Evolutionary conservation across 2,329 filamentous ascomycete species (phyloP).

Genomic region (Colletotrichum spaethianum): DNA sequence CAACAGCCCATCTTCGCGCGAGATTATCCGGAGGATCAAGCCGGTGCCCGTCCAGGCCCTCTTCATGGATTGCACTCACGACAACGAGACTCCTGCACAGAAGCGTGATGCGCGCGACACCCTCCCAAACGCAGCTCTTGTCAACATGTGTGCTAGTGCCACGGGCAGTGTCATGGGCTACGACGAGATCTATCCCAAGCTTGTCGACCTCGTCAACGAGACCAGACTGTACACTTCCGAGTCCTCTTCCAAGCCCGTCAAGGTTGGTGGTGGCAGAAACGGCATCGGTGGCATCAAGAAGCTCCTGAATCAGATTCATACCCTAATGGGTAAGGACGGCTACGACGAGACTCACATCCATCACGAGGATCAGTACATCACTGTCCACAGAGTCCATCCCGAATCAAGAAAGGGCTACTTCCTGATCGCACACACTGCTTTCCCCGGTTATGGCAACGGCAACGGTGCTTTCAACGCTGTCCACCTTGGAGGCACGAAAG

Average conservation of each 20-base stretch:
- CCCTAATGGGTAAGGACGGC: constrained; percentile 93
- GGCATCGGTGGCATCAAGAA: constrained; percentile 95
- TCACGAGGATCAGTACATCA: constrained; percentile 96
- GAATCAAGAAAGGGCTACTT: constrained; percentile 95
- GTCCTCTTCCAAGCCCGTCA: constrained; percentile 75
- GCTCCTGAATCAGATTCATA: constrained; percentile 94
- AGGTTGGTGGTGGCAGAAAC: constrained; percentile 78
- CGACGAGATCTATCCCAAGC: constrained; percentile 93
- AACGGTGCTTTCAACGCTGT: constrained; percentile 87
- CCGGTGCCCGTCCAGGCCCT: constrained; percentile 92
- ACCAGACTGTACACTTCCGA: constrained; percentile 85
- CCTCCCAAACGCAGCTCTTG: constrained; percentile 91
- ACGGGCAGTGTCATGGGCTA: constrained; percentile 98
- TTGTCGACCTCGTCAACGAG: constrained; percentile 95
- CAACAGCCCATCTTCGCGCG: constrained; percentile 60
- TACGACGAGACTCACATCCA: constrained; percentile 98
- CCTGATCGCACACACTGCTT: constrained; percentile 95
- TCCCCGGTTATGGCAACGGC: constrained; percentile 88
- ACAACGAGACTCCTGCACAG: constrained; percentile 96
- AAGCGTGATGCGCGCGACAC: constrained; percentile 96
- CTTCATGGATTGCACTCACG: constrained; percentile 99
- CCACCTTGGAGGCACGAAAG: constrained; percentile 86
- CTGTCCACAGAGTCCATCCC: constrained; percentile 94
- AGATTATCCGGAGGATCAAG: constrained; percentile 85
- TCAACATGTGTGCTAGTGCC: constrained; percentile 95